Base-by-base conservation (phyloP, 805 yeast species). In the Debaryomyces maramus region DNA sequence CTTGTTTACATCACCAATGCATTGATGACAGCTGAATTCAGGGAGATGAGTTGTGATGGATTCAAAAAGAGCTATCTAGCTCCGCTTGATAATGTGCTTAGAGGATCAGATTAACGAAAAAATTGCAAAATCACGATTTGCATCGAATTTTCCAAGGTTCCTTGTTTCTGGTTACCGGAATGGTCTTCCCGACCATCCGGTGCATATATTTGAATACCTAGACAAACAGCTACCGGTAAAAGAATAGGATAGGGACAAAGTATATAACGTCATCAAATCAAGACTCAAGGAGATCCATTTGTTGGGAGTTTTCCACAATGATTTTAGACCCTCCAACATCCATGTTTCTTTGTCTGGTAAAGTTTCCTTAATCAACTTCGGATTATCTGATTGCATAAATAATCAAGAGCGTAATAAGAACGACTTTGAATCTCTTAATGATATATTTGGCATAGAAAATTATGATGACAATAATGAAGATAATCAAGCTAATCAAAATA, bases 171-270 rank as follows among this genome's bases (percentile, higher is more conserved):
- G 30, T 24, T 34, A 23, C 17, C 24, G 31, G 31, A 34, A 23
- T 23, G 37, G 30, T 8, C 21, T 34, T 19, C 22, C 34, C n/a
- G 21, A 27, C 29, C 39, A 36, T 13, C 39, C 27, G 21, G 29
- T 36, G 39, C 39, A 36, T 29, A 36, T 36, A 28, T 36, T 36
- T 36, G 39, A 36, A 30, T 26, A 36, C 21, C 28, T 36, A 26
- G 39, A 34, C 6, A 23, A 28, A 28, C 28, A 28, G 21, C 6
- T 36, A 27, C 34, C 34, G 32, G 21, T 16, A 22, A 20, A 26
- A 29, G 29, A 20, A 18, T 36, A 34, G 34, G 34, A 36, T 29
- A 15, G 29, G 22, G 13, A 28, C 9, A 28, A 36, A 13, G 39
- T 36, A 19, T 21, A 36, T 21, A 19, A 19, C 13, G 17, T 30